phyloP scores from a whole-genome alignment of 257 asterid species.

The Salvia miltiorrhiza region DNA sequence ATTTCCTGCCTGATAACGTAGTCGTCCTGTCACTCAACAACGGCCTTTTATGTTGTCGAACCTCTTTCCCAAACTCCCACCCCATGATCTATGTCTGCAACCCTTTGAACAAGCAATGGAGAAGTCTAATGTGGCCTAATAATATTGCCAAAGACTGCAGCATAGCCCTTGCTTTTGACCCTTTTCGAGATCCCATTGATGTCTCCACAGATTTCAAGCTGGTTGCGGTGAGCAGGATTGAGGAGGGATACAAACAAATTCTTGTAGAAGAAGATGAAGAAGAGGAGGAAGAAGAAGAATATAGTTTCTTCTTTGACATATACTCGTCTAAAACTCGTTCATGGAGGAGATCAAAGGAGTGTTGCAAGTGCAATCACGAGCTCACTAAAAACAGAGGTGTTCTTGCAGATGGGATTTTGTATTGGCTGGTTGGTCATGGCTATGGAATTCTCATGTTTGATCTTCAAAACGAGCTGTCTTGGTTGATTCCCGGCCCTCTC shows the following conservation, averaged over 20 bases:
- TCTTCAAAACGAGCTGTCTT: conserved; percentile 39
- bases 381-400: conserved; percentile 42
- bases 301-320: conserved; percentile 34
- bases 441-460: conserved; percentile 57
- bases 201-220: conserved; percentile 43
- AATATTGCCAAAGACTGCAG: conserved; percentile 29
- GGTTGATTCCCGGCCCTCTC: conserved; percentile 45
- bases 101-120: conserved; percentile 59
- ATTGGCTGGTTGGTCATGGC: conserved; percentile 59
- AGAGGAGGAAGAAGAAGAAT: not conserved
- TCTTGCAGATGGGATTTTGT: conserved; percentile 35
- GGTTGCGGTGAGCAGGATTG: conserved; percentile 31
- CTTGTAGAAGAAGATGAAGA: conserved; percentile 7
- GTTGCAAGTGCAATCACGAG: conserved; percentile 23
- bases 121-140: conserved; percentile 37
- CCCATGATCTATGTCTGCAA: conserved; percentile 57
- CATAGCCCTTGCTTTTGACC: conserved; percentile 55
- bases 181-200: conserved; percentile 24
- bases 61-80: conserved; percentile 31
- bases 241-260: not conserved
- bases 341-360: conserved; percentile 47
- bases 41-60: conserved; percentile 65
- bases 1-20: conserved; percentile 58
- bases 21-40: conserved; percentile 43
- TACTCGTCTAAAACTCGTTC: conserved; percentile 42